Percentiles rank a stretch among this genome's conserved stretches.
Evolutionary conservation across 1,139 yeast genomes (phyloP).

Genomic region (Candida glucosophila): DNA sequence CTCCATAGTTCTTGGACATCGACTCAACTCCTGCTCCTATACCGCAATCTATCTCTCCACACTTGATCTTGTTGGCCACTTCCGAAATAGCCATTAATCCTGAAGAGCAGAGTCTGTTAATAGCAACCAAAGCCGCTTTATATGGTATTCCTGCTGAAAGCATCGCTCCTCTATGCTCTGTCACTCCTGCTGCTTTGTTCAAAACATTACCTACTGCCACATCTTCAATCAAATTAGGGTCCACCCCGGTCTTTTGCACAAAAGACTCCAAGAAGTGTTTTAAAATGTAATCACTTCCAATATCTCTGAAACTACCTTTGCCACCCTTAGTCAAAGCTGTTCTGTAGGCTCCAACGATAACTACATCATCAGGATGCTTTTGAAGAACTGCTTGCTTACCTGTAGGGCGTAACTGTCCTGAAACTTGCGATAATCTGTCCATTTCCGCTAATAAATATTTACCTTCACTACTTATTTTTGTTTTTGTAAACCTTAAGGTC

Average conservation of each 20-base stretch:
- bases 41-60: constrained; percentile 88
- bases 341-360: constrained; percentile 80
- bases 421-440: constrained; percentile 57
- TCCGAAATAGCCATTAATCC: constrained; percentile 87
- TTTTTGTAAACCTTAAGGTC: too few species aligned
- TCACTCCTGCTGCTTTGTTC: constrained; percentile 86
- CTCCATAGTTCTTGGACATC: constrained; percentile 80
- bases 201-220: constrained; percentile 84
- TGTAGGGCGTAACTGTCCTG: constrained; percentile 45
- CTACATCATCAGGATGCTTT: constrained; percentile 79
- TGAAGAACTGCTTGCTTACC: constrained; percentile 36
- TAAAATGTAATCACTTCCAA: constrained; percentile 66
- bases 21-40: constrained; percentile 90
- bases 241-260: constrained; percentile 52
- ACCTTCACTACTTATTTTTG: too few species aligned
- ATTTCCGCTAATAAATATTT: constrained; percentile 18
- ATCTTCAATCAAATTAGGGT: constrained; percentile 65
- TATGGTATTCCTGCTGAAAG: constrained; percentile 43
- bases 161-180: constrained; percentile 78
- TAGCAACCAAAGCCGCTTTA: constrained; percentile 66
- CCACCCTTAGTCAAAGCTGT: constrained; percentile 86
- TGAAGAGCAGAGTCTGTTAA: constrained; percentile 92
- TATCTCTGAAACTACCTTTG: constrained; percentile 71
- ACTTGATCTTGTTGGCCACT: constrained; percentile 77
- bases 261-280: constrained; percentile 56